Evolutionary conservation across 1,284 basidiomycete genomes (phyloP).

Genomic region (Inonotus hispidus): DNA sequence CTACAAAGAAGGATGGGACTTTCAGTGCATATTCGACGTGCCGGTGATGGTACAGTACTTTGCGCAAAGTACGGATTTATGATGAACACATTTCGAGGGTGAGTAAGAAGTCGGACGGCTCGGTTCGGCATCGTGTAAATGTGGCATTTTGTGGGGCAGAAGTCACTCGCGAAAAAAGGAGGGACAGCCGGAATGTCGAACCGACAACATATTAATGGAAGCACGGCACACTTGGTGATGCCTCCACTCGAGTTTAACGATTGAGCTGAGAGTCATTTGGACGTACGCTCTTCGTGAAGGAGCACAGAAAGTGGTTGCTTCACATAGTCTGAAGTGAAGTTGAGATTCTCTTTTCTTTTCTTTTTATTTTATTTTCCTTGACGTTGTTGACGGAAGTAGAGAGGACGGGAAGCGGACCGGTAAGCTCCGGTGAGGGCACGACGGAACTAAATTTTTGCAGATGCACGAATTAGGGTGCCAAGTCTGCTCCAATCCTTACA

Average conservation of each 20-base stretch:
- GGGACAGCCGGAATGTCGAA: not conserved
- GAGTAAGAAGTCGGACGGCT: not conserved
- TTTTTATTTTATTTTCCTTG: no score
- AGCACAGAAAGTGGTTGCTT: no score
- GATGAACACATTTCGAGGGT: not conserved
- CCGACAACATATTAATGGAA: slow-evolving; percentile 1
- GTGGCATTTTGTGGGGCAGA: not conserved
- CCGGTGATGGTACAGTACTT: no score
- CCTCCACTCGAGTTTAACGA: not conserved
- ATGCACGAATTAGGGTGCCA: not conserved
- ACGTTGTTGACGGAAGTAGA: not conserved
- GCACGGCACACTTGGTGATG: not conserved
- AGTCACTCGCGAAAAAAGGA: not conserved
- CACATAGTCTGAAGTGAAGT: no score
- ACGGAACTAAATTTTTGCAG: not conserved
- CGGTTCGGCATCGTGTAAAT: not conserved
- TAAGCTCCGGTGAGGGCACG: no score
- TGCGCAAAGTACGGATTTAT: not conserved
- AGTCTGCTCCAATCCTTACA: not conserved
- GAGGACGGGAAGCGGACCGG: not conserved
- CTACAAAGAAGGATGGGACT: not conserved
- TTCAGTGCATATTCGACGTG: no score
- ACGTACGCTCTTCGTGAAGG: not conserved
- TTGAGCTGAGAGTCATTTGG: not conserved
- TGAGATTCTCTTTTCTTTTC: no score